Evolutionary conservation across 306 rosid species (phyloP), one percentile per base, ranked within the genome.

Genomic region (Castanopsis chinensis): DNA sequence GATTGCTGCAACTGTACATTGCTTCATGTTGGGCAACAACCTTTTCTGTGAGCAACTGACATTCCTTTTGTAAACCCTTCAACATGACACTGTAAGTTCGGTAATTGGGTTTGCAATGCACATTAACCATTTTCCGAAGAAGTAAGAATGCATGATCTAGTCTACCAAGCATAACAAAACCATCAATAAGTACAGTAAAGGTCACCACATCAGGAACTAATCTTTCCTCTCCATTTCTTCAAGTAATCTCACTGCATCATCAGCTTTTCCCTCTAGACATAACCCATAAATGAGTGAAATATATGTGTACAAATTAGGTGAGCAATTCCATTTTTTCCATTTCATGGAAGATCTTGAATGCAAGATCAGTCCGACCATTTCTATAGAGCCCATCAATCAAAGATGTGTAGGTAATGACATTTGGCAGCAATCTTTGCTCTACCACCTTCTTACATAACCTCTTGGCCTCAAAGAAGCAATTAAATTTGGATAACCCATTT

Each of bases 201-300:
- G 82, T 82, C 57, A 82, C 85, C 82, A 49, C 89, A 76, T 86
- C 89, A 64, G 89, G 89, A 75, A 57, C 54, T 60, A 86, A 35
- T 73, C 89, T 70, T 80, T 78, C 49, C 23, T 69, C 64, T 80
- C 85, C 78, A 86, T 80, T 74, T 75, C 83, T 73, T 83, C 83
- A 20, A 86, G 81, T 56, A 83, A 77, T 74, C 45, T 78, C 78
- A 80, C 86, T 20, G 89, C 87, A 74, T 74, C 83, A 61, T 83
- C 71, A 21, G 76, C 87, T 82, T 79, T 70, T 25, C 89, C 87
- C 43, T 86, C 89, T 13, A 53, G 76, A 79, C 87, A 76, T 52
- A 88, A 78, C 60, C 91, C 91, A 61, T 83, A 78, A 52, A 85
- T 79, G 59, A 88, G 72, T 59, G 85, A 80, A 69, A 78, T 78